These are phyloP conservation scores for Candida cerambycidarum DNA, from an alignment of 805 yeast species.

Conservation along the genomic window DNA sequence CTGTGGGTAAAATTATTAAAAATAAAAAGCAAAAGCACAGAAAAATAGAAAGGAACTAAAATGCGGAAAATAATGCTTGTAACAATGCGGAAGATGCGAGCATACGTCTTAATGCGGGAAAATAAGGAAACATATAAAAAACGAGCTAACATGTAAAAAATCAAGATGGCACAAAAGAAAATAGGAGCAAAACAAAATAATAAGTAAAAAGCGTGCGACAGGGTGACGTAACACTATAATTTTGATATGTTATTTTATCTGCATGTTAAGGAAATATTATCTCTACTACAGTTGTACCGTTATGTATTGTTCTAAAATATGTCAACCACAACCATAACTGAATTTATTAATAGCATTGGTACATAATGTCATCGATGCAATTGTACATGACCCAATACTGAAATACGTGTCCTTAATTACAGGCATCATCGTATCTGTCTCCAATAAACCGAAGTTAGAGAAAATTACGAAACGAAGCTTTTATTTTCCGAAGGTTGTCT, in stretches of 20 bases:
- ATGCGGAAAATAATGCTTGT: constrained; percentile 1
- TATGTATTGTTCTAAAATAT: not conserved
- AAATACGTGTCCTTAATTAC: too few species aligned
- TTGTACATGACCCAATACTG: too few species aligned
- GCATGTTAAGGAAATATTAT: not conserved
- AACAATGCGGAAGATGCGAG: constrained; percentile 2
- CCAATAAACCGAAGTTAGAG: not conserved
- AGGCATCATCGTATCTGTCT: too few species aligned
- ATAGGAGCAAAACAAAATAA: constrained; percentile 2
- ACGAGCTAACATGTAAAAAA: not conserved
- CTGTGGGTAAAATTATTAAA: not conserved
- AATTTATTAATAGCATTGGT: too few species aligned
- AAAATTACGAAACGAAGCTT: not conserved
- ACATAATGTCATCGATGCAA: too few species aligned
- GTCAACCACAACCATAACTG: too few species aligned
- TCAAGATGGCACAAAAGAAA: not conserved
- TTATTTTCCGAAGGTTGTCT: not conserved
- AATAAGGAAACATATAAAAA: not conserved
- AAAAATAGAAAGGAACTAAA: constrained; percentile 1
- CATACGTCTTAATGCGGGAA: not conserved
- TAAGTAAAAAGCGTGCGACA: not conserved
- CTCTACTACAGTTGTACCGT: too few species aligned
- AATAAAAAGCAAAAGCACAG: constrained; percentile 1
- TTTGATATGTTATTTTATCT: not conserved
- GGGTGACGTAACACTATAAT: constrained; percentile 1